Evolutionary conservation across 1,139 yeast genomes (phyloP).

Genomic region (Geotrichum klebahnii): DNA sequence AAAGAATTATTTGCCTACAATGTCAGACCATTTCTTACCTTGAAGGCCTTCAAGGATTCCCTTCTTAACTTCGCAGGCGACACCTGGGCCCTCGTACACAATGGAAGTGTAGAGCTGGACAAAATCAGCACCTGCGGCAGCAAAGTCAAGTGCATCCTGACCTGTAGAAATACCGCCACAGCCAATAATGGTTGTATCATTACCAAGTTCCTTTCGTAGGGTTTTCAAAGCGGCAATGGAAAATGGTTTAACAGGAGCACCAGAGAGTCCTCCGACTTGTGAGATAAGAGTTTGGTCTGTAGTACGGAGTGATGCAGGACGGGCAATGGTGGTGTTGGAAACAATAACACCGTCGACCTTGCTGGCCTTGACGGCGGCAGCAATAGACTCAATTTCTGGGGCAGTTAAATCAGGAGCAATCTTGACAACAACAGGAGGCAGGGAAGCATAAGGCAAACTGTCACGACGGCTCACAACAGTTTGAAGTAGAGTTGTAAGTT

Average conservation of each 20-base stretch:
- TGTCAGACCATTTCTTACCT: conserved; percentile 76
- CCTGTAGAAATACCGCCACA: conserved; percentile 91
- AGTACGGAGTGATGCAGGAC: conserved; percentile 59
- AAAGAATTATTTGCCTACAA: conserved; percentile 23
- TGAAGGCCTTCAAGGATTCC: conserved; percentile 65
- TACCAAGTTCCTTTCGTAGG: conserved; percentile 73
- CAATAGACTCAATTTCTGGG: conserved; percentile 77
- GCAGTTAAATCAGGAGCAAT: conserved; percentile 90
- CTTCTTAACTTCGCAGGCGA: conserved; percentile 71
- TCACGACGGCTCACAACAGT: conserved; percentile 44
- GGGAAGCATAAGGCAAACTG: conserved; percentile 27
- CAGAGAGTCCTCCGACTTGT: conserved; percentile 87
- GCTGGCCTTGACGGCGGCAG: conserved; percentile 70
- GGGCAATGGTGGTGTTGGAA: conserved; percentile 83
- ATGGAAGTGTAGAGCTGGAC: conserved; percentile 84
- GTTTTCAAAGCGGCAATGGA: conserved; percentile 65
- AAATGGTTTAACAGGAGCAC: conserved; percentile 82
- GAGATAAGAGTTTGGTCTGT: conserved; percentile 42
- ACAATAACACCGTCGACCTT: conserved; percentile 87
- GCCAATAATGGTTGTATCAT: conserved; percentile 71
- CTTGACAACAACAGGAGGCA: conserved; percentile 73
- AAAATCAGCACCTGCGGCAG: conserved; percentile 87
- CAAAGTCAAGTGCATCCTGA: conserved; percentile 84
- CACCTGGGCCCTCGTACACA: conserved; percentile 90
- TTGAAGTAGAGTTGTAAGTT: conserved; percentile 60